Evolutionary conservation across 768 basidiomycete genomes (phyloP).

Genomic region (Lactifluus pinguis): DNA sequence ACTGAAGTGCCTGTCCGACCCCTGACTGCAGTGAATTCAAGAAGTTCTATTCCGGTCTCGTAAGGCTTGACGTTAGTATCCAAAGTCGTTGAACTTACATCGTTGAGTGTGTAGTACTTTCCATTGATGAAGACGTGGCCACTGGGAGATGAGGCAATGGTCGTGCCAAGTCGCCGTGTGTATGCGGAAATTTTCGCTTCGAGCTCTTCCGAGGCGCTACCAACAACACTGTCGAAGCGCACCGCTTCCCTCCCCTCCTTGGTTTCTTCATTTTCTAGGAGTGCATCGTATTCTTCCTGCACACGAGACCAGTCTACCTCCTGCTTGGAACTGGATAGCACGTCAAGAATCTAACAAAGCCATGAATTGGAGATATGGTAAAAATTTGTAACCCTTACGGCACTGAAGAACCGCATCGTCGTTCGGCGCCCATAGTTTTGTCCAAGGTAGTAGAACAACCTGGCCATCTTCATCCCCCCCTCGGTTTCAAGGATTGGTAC

Average conservation of each 20-base stretch:
- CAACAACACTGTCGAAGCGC: constrained; percentile 1
- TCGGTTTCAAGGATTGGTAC: constrained; percentile 59
- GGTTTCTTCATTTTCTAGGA: neutral
- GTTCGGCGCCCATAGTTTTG: constrained; percentile 1
- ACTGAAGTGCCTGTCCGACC: constrained; percentile 47
- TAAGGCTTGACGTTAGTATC: neutral
- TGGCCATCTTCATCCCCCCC: constrained; percentile 30
- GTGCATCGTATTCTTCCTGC: constrained; percentile 1
- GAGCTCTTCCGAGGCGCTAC: neutral
- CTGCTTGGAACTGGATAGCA: neutral
- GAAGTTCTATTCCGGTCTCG: constrained; percentile 44
- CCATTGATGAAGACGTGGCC: constrained; percentile 43
- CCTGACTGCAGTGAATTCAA: constrained; percentile 54
- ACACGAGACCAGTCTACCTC: constrained; percentile 7
- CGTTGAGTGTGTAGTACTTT: constrained; percentile 21
- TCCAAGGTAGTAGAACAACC: constrained; percentile 28
- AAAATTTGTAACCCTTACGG: neutral
- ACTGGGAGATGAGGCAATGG: constrained; percentile 13
- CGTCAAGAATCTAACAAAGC: neutral
- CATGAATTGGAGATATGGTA: neutral
- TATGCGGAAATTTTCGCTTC: constrained; percentile 23
- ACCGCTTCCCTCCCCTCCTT: neutral
- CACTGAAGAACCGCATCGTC: constrained; percentile 1
- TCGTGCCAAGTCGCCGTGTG: constrained; percentile 27
- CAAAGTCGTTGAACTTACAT: constrained; percentile 4